Evolutionary conservation across 257 asterid species (phyloP).

Genomic region (Solanum appendiculatum): DNA sequence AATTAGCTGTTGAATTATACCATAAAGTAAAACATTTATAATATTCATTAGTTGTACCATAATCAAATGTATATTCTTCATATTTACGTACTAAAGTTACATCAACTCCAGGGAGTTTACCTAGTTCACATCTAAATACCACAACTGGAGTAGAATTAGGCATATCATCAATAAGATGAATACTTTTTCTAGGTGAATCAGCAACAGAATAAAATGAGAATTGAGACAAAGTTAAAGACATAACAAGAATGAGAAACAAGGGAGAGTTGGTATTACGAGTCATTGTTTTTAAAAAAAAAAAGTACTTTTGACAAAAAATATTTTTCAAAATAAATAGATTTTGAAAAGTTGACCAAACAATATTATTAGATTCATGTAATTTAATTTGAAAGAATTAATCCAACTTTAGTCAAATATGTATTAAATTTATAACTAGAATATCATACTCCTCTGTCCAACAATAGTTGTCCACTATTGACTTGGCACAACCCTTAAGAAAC

Average conservation of each 20-base stretch:
- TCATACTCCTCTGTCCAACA: too few relatives aligned
- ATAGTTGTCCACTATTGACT: too few relatives aligned
- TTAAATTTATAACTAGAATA: background rate
- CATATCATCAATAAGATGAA: background rate
- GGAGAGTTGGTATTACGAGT: background rate
- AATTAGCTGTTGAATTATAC: background rate
- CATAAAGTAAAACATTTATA: background rate
- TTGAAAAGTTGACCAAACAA: background rate
- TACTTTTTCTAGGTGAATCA: background rate
- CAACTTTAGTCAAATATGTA: background rate
- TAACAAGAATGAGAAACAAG: background rate
- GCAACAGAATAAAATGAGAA: background rate
- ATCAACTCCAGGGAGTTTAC: background rate
- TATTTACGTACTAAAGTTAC: background rate
- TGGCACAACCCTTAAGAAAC: too few relatives aligned
- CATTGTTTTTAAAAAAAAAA: background rate
- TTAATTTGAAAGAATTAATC: background rate
- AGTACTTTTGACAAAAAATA: background rate
- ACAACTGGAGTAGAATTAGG: background rate
- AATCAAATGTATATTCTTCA: background rate
- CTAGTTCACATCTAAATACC: background rate
- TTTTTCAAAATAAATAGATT: background rate
- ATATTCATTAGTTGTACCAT: background rate
- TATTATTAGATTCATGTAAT: background rate
- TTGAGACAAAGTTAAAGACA: background rate